Evolutionary conservation across 768 basidiomycete species (phyloP), one percentile per base, ranked within the genome.

Genomic region (Tulasnella sp.): DNA sequence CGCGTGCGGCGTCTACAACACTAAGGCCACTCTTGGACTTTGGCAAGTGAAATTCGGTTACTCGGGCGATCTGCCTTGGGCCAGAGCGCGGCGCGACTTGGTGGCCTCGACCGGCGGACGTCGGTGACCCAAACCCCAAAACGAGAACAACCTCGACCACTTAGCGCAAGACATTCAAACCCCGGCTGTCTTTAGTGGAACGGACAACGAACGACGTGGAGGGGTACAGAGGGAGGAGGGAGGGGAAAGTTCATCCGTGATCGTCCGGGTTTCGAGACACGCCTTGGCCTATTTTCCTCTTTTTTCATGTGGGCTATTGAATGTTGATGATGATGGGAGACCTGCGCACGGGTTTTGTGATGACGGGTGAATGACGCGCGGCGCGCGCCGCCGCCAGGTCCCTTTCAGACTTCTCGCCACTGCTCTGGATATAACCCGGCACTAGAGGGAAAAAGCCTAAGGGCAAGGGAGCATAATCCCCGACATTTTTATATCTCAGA

Each of bases 271-370:
- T 50, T 54, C 54, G 54, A 54, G 54, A 54, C 54, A 54, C 54
- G 24, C 54, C 54, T 54, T 20, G 28, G 58, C 58, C 18, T 28
- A 18, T 37, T 37, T 37, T 37, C 9, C n/a, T 9, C 0, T 34
- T 69, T 69, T 69, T 69, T 69, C 64, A 69, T 46, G 18, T 28
- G 64, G 54, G 54, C 54, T 54, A 69, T 69, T 69, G 64, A 69
- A 69, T 69, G 54, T 24, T 7, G 50, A 24, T 22, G 50, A 24
- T 22, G n/a, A n/a, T 24, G 54, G n/a, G 54, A 69, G 64, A 69
- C 64, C 31, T 18, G 28, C 28, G 58, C 22, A 60, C 58, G 60
- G 24, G n/a, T 28, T 12, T 64, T 28, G 64, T 69, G 54, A 54
- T 54, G 54, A n/a, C 64, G 31, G 64, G 64, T 37, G 20, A 28